A percentile compares a stretch with the other conserved stretches of the same genome.
These are phyloP conservation scores for Xerocomus potaroensis DNA, from an alignment of 768 basidiomycete species.

Conservation along the genomic window DNA sequence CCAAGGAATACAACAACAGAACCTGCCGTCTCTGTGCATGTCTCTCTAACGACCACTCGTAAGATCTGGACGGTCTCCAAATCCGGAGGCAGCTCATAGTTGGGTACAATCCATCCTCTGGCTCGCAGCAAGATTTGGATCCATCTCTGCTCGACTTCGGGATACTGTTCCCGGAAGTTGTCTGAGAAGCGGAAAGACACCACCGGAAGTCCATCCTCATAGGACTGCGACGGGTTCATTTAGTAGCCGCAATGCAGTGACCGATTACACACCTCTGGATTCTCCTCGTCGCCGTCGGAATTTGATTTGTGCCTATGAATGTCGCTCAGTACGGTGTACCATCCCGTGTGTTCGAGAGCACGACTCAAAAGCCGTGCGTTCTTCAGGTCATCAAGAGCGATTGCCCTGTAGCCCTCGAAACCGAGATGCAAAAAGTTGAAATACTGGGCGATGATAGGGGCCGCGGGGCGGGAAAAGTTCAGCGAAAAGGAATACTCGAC, in stretches of 20 bases:
- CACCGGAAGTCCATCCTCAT: constrained; percentile 49
- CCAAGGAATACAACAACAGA: constrained; percentile 16
- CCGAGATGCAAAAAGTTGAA: constrained; percentile 63
- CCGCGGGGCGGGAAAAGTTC: constrained; percentile 59
- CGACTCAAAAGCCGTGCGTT: constrained; percentile 65
- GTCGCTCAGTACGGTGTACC: constrained; percentile 49
- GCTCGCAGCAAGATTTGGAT: constrained; percentile 47
- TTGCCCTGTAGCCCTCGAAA: constrained; percentile 46
- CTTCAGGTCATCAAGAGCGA: constrained; percentile 46
- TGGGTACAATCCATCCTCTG: constrained; percentile 57
- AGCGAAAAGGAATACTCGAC: constrained; percentile 75
- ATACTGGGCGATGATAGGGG: constrained; percentile 58
- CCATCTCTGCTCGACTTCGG: constrained; percentile 55
- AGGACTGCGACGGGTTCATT: constrained; percentile 27
- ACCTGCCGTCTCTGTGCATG: constrained; percentile 45
- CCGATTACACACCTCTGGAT: constrained; percentile 47
- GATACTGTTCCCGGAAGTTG: constrained; percentile 46
- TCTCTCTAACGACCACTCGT: constrained; percentile 60
- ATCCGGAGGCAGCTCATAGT: constrained; percentile 55
- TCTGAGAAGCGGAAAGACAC: constrained; percentile 56
- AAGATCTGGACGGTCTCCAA: constrained; percentile 52
- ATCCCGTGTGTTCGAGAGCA: constrained; percentile 55
- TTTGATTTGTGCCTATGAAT: constrained; percentile 43
- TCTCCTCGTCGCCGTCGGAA: constrained; percentile 42
- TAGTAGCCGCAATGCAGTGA: background rate